These are phyloP conservation scores for Isatis lusitanica DNA, from an alignment of 441 rosid genomes.

Conservation along the genomic window DNA sequence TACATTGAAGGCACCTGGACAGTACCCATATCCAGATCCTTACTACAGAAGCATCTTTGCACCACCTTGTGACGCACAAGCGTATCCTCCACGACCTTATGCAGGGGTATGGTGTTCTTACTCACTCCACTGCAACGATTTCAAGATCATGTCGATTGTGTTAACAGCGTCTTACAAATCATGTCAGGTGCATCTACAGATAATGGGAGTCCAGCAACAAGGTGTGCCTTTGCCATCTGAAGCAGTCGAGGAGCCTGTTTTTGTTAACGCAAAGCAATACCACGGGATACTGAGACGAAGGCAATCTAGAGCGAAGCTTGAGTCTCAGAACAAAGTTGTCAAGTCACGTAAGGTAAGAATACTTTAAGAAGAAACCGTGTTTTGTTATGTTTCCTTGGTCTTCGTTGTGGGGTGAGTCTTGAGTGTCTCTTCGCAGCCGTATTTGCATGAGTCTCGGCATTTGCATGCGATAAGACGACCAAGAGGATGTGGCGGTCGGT, in stretches of 20 bases:
- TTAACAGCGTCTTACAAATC: background rate
- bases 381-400: background rate
- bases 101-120: slow-evolving; percentile 67
- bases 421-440: slow-evolving; percentile 58
- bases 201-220: slow-evolving; percentile 92
- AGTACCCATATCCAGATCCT: slow-evolving; percentile 88
- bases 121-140: background rate
- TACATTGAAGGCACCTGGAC: slow-evolving; percentile 60
- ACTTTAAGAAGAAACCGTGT: background rate
- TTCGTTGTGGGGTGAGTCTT: background rate
- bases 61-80: slow-evolving; percentile 43
- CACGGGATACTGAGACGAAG: slow-evolving; percentile 88
- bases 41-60: slow-evolving; percentile 89
- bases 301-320: slow-evolving; percentile 90
- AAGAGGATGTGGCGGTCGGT: slow-evolving; percentile 92
- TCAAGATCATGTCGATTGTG: background rate
- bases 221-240: slow-evolving; percentile 87
- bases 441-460: slow-evolving; percentile 94
- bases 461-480: slow-evolving; percentile 88
- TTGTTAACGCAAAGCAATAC: slow-evolving; percentile 94
- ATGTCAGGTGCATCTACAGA: slow-evolving; percentile 73
- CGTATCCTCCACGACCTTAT: slow-evolving; percentile 72
- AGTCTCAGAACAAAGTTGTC: slow-evolving; percentile 61
- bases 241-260: slow-evolving; percentile 91
- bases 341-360: slow-evolving; percentile 72